Evolutionary conservation across 1,139 yeast genomes (phyloP), one percentile per base, ranked within the genome.

Genomic region (Candida sp.): DNA sequence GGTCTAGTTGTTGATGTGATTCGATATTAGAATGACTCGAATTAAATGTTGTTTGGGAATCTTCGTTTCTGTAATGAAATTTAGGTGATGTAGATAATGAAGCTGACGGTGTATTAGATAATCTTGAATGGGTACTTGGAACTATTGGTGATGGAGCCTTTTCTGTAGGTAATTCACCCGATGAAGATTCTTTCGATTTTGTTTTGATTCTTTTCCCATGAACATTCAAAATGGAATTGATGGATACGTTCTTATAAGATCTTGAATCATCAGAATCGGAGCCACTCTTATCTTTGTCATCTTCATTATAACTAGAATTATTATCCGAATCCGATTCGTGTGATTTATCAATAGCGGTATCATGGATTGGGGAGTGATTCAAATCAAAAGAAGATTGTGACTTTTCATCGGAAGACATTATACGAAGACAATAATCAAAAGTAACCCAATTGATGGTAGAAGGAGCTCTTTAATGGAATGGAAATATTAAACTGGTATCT

Each of bases 141-240:
- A 11, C 29, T 8, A 7, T 25, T 25, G 29, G 29, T 11, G 29
- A 25, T 25, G 29, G 29, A 8, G 29, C 11, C 3, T 25, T 2
- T 15, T 15, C 19, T 15, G 19, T 15, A 25, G 29, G 29, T 25
- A 25, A 8, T 8, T 11, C 11, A 8, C 11, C 11, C 2, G 7
- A 11, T 7, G 7, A 11, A 8, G 29, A 8, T 8, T 8, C 11
- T 2, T 25, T 25, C 29, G 29, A 25, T 11, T 11, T 25, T 8
- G 29, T 25, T 25, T 25, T 25, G 29, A 25, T 25, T 25, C 29
- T 25, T 25, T 25, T 25, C 11, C 29, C 29, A 11, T 45, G 32
- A 21, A 39, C 36, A n/a, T 45, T 46, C 5, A 48, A 39, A 11
- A 49, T 45, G 44, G 48, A 48, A 33, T 41, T 46, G 25, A 46